Conservation (phyloP, 2,329 filamentous ascomycete species). For the Aureobasidium sp. region DNA sequence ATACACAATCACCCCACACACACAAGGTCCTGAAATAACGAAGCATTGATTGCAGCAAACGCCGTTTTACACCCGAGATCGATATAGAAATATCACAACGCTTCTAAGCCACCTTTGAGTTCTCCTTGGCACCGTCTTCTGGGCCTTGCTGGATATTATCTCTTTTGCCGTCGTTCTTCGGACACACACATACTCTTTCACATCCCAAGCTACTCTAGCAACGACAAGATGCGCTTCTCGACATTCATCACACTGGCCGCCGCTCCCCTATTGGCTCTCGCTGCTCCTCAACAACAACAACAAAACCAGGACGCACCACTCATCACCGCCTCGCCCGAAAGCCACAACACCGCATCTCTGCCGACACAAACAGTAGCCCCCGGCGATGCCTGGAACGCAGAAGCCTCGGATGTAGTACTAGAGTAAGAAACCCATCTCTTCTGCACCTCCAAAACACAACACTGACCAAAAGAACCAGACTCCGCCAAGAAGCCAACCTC, state of each 20-base stretch:
- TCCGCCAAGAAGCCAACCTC: background rate
- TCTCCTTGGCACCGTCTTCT: slow-evolving; percentile 11
- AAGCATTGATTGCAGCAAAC: slow-evolving; percentile 1
- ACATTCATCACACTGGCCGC: background rate
- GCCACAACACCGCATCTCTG: background rate
- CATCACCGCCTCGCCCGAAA: background rate
- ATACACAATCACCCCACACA: background rate
- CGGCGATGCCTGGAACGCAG: slow-evolving; percentile 1
- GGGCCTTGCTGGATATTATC: background rate
- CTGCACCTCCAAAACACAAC: background rate
- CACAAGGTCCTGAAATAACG: background rate
- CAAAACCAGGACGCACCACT: background rate
- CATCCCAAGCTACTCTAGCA: background rate
- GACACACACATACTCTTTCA: background rate
- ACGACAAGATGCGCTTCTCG: slow-evolving; percentile 10
- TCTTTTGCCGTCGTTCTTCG: background rate
- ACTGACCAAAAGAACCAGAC: background rate
- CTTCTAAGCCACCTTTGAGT: background rate
- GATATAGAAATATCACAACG: slow-evolving; percentile 9
- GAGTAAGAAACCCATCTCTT: background rate
- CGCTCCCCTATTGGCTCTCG: slow-evolving; percentile 2
- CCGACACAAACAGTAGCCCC: slow-evolving; percentile 1
- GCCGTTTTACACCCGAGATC: background rate
- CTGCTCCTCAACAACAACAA: background rate
- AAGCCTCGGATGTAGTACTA: background rate